Evolutionary conservation across 2,329 filamentous ascomycete genomes (phyloP).

Genomic region (Emericellopsis cladophorae): DNA sequence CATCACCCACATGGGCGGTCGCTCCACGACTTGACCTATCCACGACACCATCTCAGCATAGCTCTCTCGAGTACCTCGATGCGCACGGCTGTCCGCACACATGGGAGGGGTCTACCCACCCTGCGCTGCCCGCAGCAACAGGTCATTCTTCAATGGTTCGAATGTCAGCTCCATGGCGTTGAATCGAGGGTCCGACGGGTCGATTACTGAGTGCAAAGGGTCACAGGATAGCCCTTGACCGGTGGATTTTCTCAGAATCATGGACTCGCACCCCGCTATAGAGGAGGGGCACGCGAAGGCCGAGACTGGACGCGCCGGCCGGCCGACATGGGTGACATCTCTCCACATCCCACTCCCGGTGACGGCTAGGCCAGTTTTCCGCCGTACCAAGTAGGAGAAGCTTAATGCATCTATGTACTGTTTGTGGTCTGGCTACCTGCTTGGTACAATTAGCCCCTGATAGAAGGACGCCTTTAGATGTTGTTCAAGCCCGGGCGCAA

Average conservation of each 20-base stretch:
- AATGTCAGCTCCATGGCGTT: constrained; percentile 57
- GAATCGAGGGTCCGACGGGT: neutral
- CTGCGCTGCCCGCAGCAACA: constrained; percentile 79
- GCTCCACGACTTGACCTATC: constrained; percentile 75
- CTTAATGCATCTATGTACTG: no score
- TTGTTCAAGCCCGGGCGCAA: no score
- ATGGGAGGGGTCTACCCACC: constrained; percentile 39
- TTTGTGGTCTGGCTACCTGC: no score
- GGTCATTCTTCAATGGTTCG: constrained; percentile 79
- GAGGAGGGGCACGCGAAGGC: neutral
- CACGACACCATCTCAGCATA: constrained; percentile 9
- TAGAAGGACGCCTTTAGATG: no score
- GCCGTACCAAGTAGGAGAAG: no score
- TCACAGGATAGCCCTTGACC: neutral
- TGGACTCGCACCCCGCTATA: neutral
- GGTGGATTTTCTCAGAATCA: neutral
- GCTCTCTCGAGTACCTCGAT: neutral
- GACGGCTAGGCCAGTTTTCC: no score
- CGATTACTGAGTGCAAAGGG: neutral
- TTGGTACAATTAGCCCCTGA: no score
- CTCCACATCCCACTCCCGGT: no score
- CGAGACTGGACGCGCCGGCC: no score
- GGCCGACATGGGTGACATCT: no score
- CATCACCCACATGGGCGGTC: constrained; percentile 98
- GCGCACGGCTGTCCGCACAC: neutral